These are phyloP conservation scores for Rhynchosporium agropyri DNA, from an alignment of 2,329 filamentous ascomycete genomes.

Conservation along the genomic window DNA sequence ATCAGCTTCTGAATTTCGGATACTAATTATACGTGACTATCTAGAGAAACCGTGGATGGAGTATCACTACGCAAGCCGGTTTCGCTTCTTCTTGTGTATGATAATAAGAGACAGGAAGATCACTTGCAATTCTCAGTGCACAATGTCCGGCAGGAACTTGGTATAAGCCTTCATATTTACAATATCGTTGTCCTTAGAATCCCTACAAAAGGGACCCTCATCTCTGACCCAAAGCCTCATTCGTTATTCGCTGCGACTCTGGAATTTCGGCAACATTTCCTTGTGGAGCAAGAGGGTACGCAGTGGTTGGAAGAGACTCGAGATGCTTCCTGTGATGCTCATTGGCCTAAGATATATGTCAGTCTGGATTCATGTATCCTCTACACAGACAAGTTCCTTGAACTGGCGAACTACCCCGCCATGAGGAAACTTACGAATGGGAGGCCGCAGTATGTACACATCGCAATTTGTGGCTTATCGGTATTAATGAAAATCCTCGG, in stretches of 20 bases:
- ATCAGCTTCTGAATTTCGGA: too few species aligned
- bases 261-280: slow-evolving; percentile 61
- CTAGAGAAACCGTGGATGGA: too few species aligned
- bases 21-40: too few species aligned
- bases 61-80: too few species aligned
- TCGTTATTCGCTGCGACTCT: slow-evolving; percentile 59
- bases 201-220: slow-evolving; percentile 42
- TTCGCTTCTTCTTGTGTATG: background rate
- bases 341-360: slow-evolving; percentile 65
- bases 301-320: slow-evolving; percentile 76
- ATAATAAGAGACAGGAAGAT: background rate
- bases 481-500: slow-evolving; percentile 96
- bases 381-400: background rate
- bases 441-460: slow-evolving; percentile 89
- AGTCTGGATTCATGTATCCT: slow-evolving; percentile 11
- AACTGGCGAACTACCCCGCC: background rate
- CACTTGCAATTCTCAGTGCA: background rate
- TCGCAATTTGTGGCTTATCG: slow-evolving; percentile 91
- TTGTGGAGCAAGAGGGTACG: slow-evolving; percentile 75
- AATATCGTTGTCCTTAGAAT: slow-evolving; percentile 22
- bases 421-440: slow-evolving; percentile 72
- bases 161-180: slow-evolving; percentile 34
- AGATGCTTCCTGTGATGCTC: slow-evolving; percentile 85
- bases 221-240: slow-evolving; percentile 62
- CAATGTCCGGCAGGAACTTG: slow-evolving; percentile 6